phyloP scores from a whole-genome alignment of 1,139 yeast species.

The Geotrichum fermentans region DNA sequence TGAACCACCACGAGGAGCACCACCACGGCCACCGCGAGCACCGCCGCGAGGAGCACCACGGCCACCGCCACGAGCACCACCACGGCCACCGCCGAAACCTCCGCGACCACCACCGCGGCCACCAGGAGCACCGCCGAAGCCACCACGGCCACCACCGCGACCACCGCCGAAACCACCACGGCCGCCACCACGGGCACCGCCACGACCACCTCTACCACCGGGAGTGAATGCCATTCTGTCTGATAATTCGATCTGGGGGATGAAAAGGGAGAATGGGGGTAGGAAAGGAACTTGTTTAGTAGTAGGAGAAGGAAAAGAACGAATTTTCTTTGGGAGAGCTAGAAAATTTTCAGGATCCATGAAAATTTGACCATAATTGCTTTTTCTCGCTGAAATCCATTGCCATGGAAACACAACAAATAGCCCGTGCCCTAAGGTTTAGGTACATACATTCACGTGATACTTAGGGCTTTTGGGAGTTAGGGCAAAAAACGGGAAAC shows the following conservation, averaged over 20 bases:
- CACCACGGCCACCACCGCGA: slow-evolving; percentile 49
- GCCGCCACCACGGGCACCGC: slow-evolving; percentile 29
- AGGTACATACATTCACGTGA: too few species aligned
- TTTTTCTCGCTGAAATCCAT: background rate
- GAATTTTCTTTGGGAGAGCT: slow-evolving; percentile 10
- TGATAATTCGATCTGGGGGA: background rate
- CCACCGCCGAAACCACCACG: slow-evolving; percentile 37
- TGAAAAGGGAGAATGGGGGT: background rate
- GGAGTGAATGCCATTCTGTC: slow-evolving; percentile 11
- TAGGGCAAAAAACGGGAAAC: background rate
- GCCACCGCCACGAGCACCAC: slow-evolving; percentile 36
- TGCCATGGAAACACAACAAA: slow-evolving; percentile 1
- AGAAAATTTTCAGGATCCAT: background rate
- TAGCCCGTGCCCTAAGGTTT: too few species aligned
- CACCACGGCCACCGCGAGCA: slow-evolving; percentile 49
- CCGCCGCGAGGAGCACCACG: slow-evolving; percentile 40
- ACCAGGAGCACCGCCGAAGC: slow-evolving; percentile 40
- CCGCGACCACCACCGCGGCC: slow-evolving; percentile 31
- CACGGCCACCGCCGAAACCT: slow-evolving; percentile 34
- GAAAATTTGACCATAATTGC: slow-evolving; percentile 7
- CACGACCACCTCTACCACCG: slow-evolving; percentile 20
- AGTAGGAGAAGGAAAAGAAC: slow-evolving; percentile 31
- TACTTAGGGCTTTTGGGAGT: background rate
- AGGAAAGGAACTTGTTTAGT: too few species aligned
- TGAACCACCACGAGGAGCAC: slow-evolving; percentile 60